phyloP scores from a whole-genome alignment of 2,329 filamentous ascomycete genomes.

The Colletotrichum sp. region DNA sequence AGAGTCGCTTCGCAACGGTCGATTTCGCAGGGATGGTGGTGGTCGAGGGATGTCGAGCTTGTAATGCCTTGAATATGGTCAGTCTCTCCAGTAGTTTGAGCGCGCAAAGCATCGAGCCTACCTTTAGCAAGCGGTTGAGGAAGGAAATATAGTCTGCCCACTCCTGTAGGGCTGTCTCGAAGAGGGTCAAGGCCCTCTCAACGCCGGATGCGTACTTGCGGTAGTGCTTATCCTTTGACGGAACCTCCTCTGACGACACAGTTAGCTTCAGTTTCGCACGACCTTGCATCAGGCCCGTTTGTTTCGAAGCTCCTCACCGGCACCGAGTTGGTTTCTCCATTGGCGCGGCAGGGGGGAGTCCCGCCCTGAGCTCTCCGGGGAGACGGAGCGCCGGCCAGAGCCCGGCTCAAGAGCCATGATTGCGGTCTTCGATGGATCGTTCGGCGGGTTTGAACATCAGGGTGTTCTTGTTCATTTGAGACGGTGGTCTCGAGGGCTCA shows the following conservation, averaged over 20 bases:
- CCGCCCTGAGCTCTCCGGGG: conserved; percentile 85
- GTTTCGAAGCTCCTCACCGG: conserved; percentile 61
- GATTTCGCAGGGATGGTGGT: conserved; percentile 81
- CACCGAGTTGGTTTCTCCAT: conserved; percentile 78
- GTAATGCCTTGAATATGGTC: conserved; percentile 70
- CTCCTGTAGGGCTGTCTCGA: conserved; percentile 93
- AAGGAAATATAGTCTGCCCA: conserved; percentile 99
- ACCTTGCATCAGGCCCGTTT: neutral
- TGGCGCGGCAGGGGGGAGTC: conserved; percentile 77
- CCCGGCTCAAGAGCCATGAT: conserved; percentile 70
- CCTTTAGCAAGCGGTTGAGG: conserved; percentile 87
- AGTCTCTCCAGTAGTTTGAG: neutral
- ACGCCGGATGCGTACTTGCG: conserved; percentile 90
- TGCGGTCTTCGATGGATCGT: conserved; percentile 22
- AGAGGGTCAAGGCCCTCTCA: conserved; percentile 85
- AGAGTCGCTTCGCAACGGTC: conserved; percentile 85
- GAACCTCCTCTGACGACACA: conserved; percentile 52
- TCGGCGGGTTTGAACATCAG: conserved; percentile 18
- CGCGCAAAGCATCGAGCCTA: conserved; percentile 39
- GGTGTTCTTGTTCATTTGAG: neutral
- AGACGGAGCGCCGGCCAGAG: conserved; percentile 63
- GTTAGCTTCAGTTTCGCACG: conserved; percentile 1
- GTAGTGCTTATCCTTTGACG: conserved; percentile 70
- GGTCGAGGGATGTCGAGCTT: conserved; percentile 78
- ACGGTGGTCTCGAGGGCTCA: conserved; percentile 26